phyloP scores from a whole-genome alignment of 257 asterid species.

The Hygrophila difformis region DNA sequence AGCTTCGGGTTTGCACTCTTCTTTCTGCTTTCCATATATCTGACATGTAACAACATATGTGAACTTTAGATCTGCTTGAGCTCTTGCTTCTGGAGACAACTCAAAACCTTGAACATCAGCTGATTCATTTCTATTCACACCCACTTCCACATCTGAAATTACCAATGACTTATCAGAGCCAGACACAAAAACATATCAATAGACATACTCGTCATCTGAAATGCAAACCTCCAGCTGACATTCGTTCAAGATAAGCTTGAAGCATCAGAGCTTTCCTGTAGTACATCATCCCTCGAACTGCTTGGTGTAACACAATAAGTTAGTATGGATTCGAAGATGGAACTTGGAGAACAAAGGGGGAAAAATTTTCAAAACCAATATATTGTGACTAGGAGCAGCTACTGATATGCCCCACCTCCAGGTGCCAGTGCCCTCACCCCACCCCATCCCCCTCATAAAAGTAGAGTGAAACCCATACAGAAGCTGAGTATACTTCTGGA shows the following conservation, averaged over 20 bases:
- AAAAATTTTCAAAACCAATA: too few relatives aligned
- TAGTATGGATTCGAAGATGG: conserved; percentile 16
- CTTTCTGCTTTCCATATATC: conserved; percentile 97
- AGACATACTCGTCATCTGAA: conserved; percentile 1
- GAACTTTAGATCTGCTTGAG: conserved; percentile 90
- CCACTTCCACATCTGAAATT: conserved; percentile 65
- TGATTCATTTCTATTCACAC: conserved; percentile 32
- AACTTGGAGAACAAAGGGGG: conserved; percentile 8
- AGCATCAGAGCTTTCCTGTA: conserved; percentile 97
- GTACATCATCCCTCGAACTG: conserved; percentile 99
- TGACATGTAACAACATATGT: conserved; percentile 96
- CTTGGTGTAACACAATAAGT: conserved; percentile 18
- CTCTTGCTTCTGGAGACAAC: conserved; percentile 95
- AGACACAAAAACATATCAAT: conserved; percentile 12
- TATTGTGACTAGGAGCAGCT: too few relatives aligned
- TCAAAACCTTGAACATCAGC: conserved; percentile 72
- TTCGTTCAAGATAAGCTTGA: conserved; percentile 74
- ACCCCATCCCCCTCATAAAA: too few relatives aligned
- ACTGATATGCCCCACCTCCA: too few relatives aligned
- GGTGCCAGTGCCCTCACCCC: too few relatives aligned
- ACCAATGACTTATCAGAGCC: conserved; percentile 12
- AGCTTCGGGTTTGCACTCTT: conserved; percentile 95
- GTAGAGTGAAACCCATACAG: too few relatives aligned
- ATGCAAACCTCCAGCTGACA: conserved; percentile 61
- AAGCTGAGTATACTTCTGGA: too few relatives aligned